These are phyloP conservation scores for Suhomyces bolitotheri DNA, from an alignment of 1,139 yeast species.

Conservation along the genomic window DNA sequence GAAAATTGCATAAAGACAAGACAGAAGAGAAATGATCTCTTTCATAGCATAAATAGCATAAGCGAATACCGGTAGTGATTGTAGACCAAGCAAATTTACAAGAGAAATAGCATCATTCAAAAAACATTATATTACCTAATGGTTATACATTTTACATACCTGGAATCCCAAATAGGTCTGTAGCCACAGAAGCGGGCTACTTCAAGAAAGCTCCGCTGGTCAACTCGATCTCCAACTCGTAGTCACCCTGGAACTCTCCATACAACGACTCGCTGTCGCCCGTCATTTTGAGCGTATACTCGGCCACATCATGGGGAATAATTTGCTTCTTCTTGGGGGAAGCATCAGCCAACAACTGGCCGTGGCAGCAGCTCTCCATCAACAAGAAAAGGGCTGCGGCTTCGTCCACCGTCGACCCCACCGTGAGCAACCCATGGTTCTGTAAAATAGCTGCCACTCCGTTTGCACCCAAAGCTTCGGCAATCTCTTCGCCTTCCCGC, in stretches of 20 bases:
- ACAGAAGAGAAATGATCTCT: conserved; percentile 1
- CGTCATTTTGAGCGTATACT: conserved; percentile 59
- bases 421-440: conserved; percentile 79
- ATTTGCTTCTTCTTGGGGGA: conserved; percentile 33
- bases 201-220: conserved; percentile 21
- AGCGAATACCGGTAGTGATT: too few relatives aligned
- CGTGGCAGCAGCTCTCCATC: conserved; percentile 64
- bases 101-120: too few relatives aligned
- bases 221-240: conserved; percentile 37
- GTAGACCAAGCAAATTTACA: too few relatives aligned
- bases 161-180: too few relatives aligned
- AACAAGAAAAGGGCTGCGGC: conserved; percentile 73
- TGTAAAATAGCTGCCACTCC: conserved; percentile 67
- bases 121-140: too few relatives aligned
- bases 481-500: conserved; percentile 70
- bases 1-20: conserved; percentile 33
- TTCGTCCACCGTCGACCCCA: conserved; percentile 77
- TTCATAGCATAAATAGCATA: conserved; percentile 2
- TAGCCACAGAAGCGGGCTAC: too few relatives aligned
- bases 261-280: conserved; percentile 70
- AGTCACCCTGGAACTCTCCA: conserved; percentile 73
- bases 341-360: conserved; percentile 67
- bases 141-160: too few relatives aligned
- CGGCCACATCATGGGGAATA: conserved; percentile 68
- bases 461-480: conserved; percentile 59